phyloP scores from a whole-genome alignment of 441 rosid genomes.

The Hura crepitans region DNA sequence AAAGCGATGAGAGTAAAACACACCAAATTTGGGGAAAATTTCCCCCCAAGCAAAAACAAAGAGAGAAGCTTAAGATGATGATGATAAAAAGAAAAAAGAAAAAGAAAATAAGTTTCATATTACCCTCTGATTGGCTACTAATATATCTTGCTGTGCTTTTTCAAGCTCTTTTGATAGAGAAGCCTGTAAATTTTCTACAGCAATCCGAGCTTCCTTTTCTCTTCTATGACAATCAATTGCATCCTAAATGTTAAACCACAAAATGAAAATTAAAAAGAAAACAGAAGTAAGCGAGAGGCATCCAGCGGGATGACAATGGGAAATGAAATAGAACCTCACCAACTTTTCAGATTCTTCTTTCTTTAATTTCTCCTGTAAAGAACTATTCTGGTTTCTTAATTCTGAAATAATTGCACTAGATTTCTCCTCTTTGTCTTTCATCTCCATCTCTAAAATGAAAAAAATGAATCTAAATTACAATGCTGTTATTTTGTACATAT shows the following conservation, averaged over 20 bases:
- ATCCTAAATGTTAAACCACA: conserved; percentile 42
- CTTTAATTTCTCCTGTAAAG: conserved; percentile 48
- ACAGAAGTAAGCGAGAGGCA: conserved; percentile 8
- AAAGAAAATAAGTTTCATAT: not conserved
- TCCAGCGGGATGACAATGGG: not conserved
- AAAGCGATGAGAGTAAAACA: not conserved
- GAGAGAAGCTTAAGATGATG: not conserved
- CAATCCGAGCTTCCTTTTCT: conserved; percentile 60
- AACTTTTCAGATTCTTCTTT: conserved; percentile 66
- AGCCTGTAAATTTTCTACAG: conserved; percentile 55
- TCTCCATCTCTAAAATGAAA: conserved; percentile 49
- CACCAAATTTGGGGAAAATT: not conserved
- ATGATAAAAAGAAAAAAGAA: not conserved
- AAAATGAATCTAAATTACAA: conserved; percentile 19
- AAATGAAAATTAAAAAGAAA: conserved; percentile 4
- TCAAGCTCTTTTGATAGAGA: conserved; percentile 68
- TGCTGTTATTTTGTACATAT: not conserved
- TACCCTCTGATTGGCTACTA: conserved; percentile 73
- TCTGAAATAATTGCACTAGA: conserved; percentile 39
- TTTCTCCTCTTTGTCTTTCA: conserved; percentile 54
- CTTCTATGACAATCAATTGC: conserved; percentile 54
- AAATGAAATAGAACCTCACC: conserved; percentile 39
- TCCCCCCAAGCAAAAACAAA: not conserved
- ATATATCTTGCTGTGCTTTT: conserved; percentile 61
- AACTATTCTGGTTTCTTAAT: conserved; percentile 43